Percentiles rank a stretch among this genome's conserved stretches.
Conservation (phyloP, 352 stramenopile species). For the Phytophthora tubulina region DNA sequence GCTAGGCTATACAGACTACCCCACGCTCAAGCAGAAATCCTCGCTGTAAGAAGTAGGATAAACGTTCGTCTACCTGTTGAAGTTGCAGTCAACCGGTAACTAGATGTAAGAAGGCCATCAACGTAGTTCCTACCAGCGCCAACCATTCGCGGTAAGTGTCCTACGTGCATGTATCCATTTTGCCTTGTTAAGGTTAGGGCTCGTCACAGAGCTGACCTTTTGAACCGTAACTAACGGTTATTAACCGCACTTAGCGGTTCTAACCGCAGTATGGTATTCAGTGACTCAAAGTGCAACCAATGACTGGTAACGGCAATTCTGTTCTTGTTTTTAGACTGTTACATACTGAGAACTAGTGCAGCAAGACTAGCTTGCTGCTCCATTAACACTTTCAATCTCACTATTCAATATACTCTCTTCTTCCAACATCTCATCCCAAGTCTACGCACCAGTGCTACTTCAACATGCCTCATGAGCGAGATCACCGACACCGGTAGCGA, state of each 20-base stretch:
- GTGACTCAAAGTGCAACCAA: neutral
- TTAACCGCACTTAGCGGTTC: too few relatives aligned
- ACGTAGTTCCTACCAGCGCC: too few relatives aligned
- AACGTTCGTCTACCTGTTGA: conserved; percentile 12
- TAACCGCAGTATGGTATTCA: neutral
- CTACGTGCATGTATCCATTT: conserved; percentile 16
- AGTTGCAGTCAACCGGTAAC: conserved; percentile 9
- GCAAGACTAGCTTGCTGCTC: too few relatives aligned
- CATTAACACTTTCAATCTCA: too few relatives aligned
- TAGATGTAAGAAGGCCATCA: neutral
- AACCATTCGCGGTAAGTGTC: conserved; percentile 6
- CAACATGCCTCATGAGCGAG: neutral
- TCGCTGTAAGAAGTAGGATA: conserved; percentile 22
- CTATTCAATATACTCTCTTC: too few relatives aligned
- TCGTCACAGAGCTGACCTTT: neutral
- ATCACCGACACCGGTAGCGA: neutral
- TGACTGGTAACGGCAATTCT: neutral
- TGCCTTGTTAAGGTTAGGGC: neutral
- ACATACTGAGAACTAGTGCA: too few relatives aligned
- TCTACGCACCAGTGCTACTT: too few relatives aligned
- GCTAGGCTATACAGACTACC: conserved; percentile 61
- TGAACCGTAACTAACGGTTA: too few relatives aligned
- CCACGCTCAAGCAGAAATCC: conserved; percentile 50
- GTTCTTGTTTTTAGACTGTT: neutral
- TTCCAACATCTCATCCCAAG: too few relatives aligned